These are phyloP conservation scores for Phaeomoniella chlamydospora DNA, from an alignment of 2,329 filamentous ascomycete genomes.

Conservation along the genomic window DNA sequence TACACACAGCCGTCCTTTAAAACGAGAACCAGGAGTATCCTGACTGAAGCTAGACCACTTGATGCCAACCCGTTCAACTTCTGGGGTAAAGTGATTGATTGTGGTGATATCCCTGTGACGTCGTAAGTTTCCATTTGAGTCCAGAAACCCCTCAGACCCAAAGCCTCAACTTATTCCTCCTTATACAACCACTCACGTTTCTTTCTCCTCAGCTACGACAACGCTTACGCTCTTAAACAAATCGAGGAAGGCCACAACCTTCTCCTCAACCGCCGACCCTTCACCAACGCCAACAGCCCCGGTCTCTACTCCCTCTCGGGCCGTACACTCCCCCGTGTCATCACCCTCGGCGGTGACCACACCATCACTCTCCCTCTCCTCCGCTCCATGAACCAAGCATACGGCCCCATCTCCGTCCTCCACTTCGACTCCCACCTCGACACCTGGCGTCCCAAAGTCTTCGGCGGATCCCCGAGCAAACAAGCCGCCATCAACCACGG, in stretches of 20 bases:
- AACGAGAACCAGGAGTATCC: background rate
- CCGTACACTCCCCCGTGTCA: slow-evolving; percentile 64
- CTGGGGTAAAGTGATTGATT: slow-evolving; percentile 69
- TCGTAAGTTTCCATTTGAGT: slow-evolving; percentile 46
- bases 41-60: slow-evolving; percentile 33
- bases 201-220: slow-evolving; percentile 51
- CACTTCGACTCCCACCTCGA: slow-evolving; percentile 49
- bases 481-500: slow-evolving; percentile 72
- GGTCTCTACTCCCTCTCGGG: slow-evolving; percentile 54
- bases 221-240: slow-evolving; percentile 65
- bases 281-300: slow-evolving; percentile 49
- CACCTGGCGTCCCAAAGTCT: slow-evolving; percentile 70
- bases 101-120: slow-evolving; percentile 72
- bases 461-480: slow-evolving; percentile 65
- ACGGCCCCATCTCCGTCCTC: slow-evolving; percentile 51
- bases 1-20: background rate
- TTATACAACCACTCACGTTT: background rate
- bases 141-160: no score
- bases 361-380: slow-evolving; percentile 34
- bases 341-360: slow-evolving; percentile 48
- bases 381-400: slow-evolving; percentile 47
- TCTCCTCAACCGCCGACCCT: slow-evolving; percentile 56
- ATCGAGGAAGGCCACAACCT: slow-evolving; percentile 75
- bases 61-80: slow-evolving; percentile 67
- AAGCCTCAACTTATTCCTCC: background rate